Evolutionary conservation across 2,329 filamentous ascomycete species (phyloP), one percentile per base, ranked within the genome.

Genomic region (Ophiostoma piceae): DNA sequence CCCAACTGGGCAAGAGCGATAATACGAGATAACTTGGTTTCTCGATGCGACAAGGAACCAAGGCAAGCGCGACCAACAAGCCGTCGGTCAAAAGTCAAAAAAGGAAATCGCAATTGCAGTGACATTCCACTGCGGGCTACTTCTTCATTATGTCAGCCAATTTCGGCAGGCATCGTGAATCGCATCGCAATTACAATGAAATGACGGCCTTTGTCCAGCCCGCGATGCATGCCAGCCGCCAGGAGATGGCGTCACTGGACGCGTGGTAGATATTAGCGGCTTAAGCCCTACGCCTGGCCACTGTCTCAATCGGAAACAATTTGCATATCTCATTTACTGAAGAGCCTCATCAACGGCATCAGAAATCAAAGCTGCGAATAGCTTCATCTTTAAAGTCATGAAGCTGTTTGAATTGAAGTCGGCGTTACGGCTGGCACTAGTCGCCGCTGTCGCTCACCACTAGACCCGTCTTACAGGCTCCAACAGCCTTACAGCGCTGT

Each of bases 1-100:
- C 29, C 47, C 65, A 51, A 47, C 43, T 62, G 22, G 66, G 69
- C 67, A 70, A 43, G 67, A 62, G 69, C 67, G 35, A 57, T 51
- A 22, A 22, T 11, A 39, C 65, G 66, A 47, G 22, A 37, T 32
- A 19, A 47, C 43, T 9, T 47, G 43, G 19, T n/a, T 19, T 12
- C 1, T 57, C 1, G 22, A 29, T 57, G 26, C 51, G 9, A 57
- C 62, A 11, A 39, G 8, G 11, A 64, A 12, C 62, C 19, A 66
- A 19, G 22, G 57, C 22, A 62, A 32, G 57, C 12, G 57, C 57
- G 7, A 62, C 57, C 57, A n/a, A 12, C 57, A n/a, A 12, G 14
- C 26, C 32, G 57, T 47, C 43, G n/a, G 43, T 19, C 19, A 47
- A n/a, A 19, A 60, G 29, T 35, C 35, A 3, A 62, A 16, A 62